Percentiles rank a stretch among this genome's conserved stretches.
Conservation (phyloP, 208 protist species). For the Leishmania aethiopica region DNA sequence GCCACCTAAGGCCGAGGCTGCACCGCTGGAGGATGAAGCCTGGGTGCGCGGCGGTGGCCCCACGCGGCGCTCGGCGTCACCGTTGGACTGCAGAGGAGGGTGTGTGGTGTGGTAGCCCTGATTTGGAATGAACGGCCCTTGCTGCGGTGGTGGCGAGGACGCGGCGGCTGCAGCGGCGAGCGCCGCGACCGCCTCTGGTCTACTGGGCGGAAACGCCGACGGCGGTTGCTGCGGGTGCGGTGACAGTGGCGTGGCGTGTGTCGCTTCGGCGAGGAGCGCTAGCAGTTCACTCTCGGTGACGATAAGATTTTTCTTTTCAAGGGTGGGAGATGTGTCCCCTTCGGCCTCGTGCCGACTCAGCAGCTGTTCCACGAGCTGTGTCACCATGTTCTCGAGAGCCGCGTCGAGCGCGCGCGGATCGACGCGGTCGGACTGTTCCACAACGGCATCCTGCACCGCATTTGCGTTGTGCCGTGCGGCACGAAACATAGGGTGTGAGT, state of each 20-base stretch:
- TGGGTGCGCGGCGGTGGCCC: background rate
- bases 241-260: background rate
- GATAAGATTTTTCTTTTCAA: background rate
- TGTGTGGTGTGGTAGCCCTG: background rate
- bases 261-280: conserved; percentile 10
- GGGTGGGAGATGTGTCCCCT: background rate
- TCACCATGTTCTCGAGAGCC: conserved; percentile 50
- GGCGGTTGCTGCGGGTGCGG: background rate
- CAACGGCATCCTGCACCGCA: conserved; percentile 15
- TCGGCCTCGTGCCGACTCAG: background rate
- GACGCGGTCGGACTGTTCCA: conserved; percentile 4
- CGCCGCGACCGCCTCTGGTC: background rate
- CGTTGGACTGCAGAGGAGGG: background rate
- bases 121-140: background rate
- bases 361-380: conserved; percentile 42
- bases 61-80: background rate
- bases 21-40: background rate
- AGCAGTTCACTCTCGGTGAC: conserved; percentile 26
- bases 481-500: conserved; percentile 73
- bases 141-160: background rate
- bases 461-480: conserved; percentile 15
- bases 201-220: background rate
- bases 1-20: background rate
- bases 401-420: conserved; percentile 24
- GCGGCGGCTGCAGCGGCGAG: background rate